phyloP scores from a whole-genome alignment of 805 yeast species.

The Starmerella riodocensis region DNA sequence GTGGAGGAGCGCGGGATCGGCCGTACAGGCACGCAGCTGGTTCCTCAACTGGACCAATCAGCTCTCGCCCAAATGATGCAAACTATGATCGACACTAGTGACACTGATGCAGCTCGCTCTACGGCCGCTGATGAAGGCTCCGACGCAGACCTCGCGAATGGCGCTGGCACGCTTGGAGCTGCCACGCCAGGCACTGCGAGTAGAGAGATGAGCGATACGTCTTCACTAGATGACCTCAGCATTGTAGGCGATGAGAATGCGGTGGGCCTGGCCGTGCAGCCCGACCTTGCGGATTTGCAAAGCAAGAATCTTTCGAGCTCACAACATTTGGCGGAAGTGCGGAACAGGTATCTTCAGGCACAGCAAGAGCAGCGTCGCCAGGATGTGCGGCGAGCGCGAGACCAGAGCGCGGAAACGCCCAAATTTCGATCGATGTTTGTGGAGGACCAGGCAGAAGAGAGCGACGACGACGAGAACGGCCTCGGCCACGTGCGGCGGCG shows the following conservation, averaged over 20 bases:
- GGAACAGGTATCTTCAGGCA: slow-evolving; percentile 7
- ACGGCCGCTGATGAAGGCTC: no score
- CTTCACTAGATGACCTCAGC: background rate
- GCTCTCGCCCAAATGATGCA: slow-evolving; percentile 8
- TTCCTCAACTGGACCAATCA: slow-evolving; percentile 2
- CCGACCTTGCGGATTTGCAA: slow-evolving; percentile 9
- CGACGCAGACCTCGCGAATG: no score
- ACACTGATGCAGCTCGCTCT: no score
- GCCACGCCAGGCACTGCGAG: no score
- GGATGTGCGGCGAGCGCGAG: background rate
- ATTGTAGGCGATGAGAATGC: background rate
- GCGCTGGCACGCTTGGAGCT: no score
- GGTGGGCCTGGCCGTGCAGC: slow-evolving; percentile 1
- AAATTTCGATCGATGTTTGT: slow-evolving; percentile 1
- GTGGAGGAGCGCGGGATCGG: background rate
- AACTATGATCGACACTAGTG: background rate
- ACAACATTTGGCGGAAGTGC: slow-evolving; percentile 16
- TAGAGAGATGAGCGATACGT: no score
- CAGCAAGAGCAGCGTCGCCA: slow-evolving; percentile 4
- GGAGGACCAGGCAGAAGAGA: slow-evolving; percentile 22
- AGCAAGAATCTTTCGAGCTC: slow-evolving; percentile 6
- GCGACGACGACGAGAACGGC: slow-evolving; percentile 20
- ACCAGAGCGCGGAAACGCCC: background rate
- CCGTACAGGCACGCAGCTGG: slow-evolving; percentile 10
- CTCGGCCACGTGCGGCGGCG: slow-evolving; percentile 5